A percentile compares a stretch with the other conserved stretches of the same genome.
Conservation (phyloP, 495 filamentous ascomycete genomes). For the Penicillium argentinense region DNA sequence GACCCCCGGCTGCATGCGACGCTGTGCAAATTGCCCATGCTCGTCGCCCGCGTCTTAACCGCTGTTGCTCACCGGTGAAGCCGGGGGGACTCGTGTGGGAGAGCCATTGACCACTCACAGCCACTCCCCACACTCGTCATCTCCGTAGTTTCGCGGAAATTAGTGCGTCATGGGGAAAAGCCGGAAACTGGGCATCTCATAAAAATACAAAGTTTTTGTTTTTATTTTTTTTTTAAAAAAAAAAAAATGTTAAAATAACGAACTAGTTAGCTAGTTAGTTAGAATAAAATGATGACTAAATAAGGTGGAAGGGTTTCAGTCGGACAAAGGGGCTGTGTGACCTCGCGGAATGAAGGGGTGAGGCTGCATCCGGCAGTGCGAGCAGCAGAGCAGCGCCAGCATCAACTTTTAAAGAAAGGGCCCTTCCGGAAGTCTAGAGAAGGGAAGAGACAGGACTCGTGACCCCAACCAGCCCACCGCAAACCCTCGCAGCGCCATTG, state of each 20-base stretch:
- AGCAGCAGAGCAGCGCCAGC: too few species aligned
- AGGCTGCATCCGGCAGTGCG: constrained; percentile 10
- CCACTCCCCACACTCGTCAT: constrained; percentile 17
- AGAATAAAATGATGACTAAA: too few species aligned
- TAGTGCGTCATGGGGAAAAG: constrained; percentile 1
- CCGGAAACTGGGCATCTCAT: background rate
- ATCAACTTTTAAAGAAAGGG: too few species aligned
- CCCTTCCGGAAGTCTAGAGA: background rate
- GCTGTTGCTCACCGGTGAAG: constrained; percentile 32
- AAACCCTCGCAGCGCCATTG: background rate
- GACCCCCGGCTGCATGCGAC: constrained; percentile 2
- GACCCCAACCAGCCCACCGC: background rate
- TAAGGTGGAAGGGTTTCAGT: too few species aligned
- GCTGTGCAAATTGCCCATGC: background rate
- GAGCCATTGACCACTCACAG: constrained; percentile 17
- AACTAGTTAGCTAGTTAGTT: background rate
- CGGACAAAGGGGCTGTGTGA: constrained; percentile 1
- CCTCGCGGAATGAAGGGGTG: constrained; percentile 1
- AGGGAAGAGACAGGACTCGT: background rate
- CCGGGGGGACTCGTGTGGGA: constrained; percentile 22
- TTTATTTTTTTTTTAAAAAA: too few species aligned
- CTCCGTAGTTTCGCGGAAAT: constrained; percentile 13
- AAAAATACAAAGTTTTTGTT: too few species aligned
- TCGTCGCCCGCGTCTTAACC: constrained; percentile 17
- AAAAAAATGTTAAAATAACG: background rate